phyloP scores from a whole-genome alignment of 768 basidiomycete species.

The Lentinula edodes region DNA sequence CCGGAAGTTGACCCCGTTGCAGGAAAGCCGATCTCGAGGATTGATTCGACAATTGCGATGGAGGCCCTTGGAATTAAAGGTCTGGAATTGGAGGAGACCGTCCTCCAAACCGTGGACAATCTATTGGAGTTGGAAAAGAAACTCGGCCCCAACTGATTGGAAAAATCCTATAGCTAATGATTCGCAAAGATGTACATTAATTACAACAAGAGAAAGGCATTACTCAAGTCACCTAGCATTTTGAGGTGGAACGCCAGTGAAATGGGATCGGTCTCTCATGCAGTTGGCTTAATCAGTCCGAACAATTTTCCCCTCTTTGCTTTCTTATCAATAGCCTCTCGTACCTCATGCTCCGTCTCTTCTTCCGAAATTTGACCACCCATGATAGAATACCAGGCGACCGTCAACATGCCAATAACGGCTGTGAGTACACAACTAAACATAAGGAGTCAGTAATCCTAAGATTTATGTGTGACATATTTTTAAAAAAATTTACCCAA shows the following conservation, averaged over 20 bases:
- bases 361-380: slow-evolving; percentile 72
- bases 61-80: background rate
- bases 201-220: background rate
- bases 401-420: slow-evolving; percentile 72
- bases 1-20: background rate
- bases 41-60: slow-evolving; percentile 4
- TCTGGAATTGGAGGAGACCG: background rate
- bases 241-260: no score
- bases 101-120: slow-evolving; percentile 7
- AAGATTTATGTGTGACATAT: background rate
- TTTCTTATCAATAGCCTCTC: slow-evolving; percentile 52
- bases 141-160: background rate
- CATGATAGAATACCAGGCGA: slow-evolving; percentile 75
- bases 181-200: background rate
- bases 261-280: background rate
- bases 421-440: slow-evolving; percentile 76
- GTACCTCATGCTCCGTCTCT: slow-evolving; percentile 73
- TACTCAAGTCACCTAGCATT: no score
- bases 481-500: slow-evolving; percentile 44
- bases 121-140: slow-evolving; percentile 6
- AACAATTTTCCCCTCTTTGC: slow-evolving; percentile 44
- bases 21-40: background rate
- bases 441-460: background rate
- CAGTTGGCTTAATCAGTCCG: slow-evolving; percentile 15
- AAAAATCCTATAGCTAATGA: background rate